Conservation (phyloP, 2,329 filamentous ascomycete genomes). For the Ophiostoma perfectum region DNA sequence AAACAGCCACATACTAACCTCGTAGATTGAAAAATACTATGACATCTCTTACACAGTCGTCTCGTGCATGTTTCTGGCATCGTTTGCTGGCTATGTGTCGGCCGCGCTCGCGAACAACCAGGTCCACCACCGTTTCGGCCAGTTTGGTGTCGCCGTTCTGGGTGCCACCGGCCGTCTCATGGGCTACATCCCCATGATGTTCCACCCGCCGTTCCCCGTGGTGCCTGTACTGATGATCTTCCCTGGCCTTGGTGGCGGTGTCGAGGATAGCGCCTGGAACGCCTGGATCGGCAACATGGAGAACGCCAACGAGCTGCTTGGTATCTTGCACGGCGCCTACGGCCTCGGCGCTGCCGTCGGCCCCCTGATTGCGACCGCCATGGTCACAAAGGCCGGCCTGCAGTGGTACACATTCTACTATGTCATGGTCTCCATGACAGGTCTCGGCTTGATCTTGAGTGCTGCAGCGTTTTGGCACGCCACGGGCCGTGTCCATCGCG, state of each 20-base stretch:
- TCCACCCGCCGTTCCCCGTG: constrained; percentile 65
- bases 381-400: constrained; percentile 59
- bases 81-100: constrained; percentile 58
- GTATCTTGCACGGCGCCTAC: constrained; percentile 67
- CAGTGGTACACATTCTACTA: constrained; percentile 74
- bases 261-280: constrained; percentile 57
- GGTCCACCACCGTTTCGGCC: constrained; percentile 60
- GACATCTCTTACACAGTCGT: constrained; percentile 56
- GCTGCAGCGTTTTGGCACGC: constrained; percentile 58
- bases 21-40: constrained; percentile 58
- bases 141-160: constrained; percentile 64
- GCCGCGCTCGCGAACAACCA: constrained; percentile 60
- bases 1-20: neutral
- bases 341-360: constrained; percentile 64
- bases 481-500: constrained; percentile 53
- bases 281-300: constrained; percentile 65
- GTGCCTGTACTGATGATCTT: constrained; percentile 61
- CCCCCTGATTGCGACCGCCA: constrained; percentile 65
- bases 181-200: constrained; percentile 58
- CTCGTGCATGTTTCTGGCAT: constrained; percentile 61
- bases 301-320: constrained; percentile 66
- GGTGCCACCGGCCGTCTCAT: constrained; percentile 58
- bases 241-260: constrained; percentile 65
- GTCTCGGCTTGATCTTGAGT: constrained; percentile 50
- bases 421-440: constrained; percentile 59